Conservation (phyloP, 1,284 basidiomycete species). For the Puccinia triticina region DNA sequence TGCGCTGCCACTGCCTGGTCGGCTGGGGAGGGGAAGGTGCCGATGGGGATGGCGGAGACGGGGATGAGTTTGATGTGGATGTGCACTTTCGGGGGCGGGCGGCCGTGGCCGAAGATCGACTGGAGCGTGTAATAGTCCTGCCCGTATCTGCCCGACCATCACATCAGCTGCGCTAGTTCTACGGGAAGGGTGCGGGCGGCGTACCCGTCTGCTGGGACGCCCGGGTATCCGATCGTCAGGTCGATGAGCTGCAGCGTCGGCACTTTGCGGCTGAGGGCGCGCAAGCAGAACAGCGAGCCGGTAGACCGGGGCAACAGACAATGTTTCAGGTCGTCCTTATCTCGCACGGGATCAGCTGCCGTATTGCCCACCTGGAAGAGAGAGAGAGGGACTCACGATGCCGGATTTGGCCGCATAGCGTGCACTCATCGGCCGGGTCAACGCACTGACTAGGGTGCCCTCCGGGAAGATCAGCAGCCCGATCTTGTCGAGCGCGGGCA, state of each 20-base stretch:
- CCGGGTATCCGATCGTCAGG: slow-evolving; percentile 85
- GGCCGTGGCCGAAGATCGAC: slow-evolving; percentile 79
- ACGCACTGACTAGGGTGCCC: slow-evolving; percentile 80
- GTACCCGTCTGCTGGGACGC: slow-evolving; percentile 64
- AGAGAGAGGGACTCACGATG: slow-evolving; percentile 67
- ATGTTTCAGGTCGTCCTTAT: slow-evolving; percentile 76
- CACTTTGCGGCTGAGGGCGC: slow-evolving; percentile 76
- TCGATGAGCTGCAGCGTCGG: slow-evolving; percentile 81
- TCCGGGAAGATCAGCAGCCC: slow-evolving; percentile 88
- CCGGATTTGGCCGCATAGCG: slow-evolving; percentile 80
- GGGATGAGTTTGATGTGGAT: slow-evolving; percentile 71
- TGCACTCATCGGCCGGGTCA: slow-evolving; percentile 79
- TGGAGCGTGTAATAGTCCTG: slow-evolving; percentile 84
- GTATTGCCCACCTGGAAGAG: no score
- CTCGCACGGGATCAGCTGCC: slow-evolving; percentile 31
- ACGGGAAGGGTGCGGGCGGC: no score
- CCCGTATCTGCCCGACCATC: slow-evolving; percentile 70
- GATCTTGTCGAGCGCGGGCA: slow-evolving; percentile 69
- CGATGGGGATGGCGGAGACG: slow-evolving; percentile 32
- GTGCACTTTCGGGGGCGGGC: slow-evolving; percentile 82
- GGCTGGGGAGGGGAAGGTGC: neutral
- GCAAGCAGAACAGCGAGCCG: slow-evolving; percentile 80
- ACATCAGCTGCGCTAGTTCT: no score
- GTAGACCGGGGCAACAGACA: slow-evolving; percentile 85
- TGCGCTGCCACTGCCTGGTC: no score